phyloP scores from a whole-genome alignment of 140 eudicot species.

The Bidens hawaiensis region DNA sequence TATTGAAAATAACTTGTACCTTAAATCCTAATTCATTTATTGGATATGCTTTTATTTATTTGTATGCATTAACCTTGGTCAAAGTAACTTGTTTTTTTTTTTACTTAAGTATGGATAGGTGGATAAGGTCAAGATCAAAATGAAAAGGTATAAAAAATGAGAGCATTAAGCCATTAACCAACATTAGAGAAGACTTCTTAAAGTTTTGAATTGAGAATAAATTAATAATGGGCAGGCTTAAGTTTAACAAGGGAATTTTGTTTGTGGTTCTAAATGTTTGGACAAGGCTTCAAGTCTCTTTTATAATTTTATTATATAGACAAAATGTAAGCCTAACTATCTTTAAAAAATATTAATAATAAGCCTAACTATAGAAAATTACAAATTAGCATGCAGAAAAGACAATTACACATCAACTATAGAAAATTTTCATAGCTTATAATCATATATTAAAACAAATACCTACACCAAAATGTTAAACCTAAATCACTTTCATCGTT shows the following conservation, averaged over 20 bases:
- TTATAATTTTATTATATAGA: background rate
- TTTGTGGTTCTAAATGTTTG: slow-evolving; percentile 22
- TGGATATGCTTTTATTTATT: background rate
- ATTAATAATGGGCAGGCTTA: slow-evolving; percentile 6
- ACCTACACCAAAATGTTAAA: too few species aligned
- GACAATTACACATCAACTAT: background rate
- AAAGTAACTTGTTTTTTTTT: too few species aligned
- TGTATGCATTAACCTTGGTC: too few species aligned
- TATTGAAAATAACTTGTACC: too few species aligned
- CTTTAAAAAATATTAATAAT: too few species aligned
- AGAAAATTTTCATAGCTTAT: too few species aligned
- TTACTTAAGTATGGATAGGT: background rate
- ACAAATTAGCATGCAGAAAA: background rate
- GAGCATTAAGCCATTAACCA: slow-evolving; percentile 8
- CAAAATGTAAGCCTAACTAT: background rate
- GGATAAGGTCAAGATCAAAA: background rate
- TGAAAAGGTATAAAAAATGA: background rate
- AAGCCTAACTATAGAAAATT: too few species aligned
- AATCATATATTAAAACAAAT: too few species aligned
- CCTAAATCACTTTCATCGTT: background rate
- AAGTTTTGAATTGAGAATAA: slow-evolving; percentile 3
- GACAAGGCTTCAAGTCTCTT: slow-evolving; percentile 6
- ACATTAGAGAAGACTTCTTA: background rate
- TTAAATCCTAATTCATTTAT: background rate
- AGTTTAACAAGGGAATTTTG: background rate